Percentiles rank a stretch among this genome's conserved stretches.
Evolutionary conservation across 495 filamentous ascomycete genomes (phyloP).

Genomic region (Lophiotrema nucula): DNA sequence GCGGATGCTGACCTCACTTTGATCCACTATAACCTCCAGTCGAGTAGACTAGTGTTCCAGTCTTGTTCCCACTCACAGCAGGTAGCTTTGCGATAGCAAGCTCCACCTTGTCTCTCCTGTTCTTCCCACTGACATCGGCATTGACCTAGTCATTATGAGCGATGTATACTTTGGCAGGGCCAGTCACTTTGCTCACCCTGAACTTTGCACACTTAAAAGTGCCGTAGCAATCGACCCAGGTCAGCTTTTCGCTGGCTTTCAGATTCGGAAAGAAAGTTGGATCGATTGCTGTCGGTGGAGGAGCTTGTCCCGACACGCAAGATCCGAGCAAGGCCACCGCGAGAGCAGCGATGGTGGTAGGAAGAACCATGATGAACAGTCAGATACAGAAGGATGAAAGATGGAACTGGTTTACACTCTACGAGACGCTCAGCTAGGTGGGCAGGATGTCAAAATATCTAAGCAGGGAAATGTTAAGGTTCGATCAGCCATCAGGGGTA

Average conservation of each 20-base stretch:
- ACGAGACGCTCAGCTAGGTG: too few relatives aligned
- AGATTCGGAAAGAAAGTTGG: conserved; percentile 2
- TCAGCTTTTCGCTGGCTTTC: background rate
- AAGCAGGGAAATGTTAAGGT: too few relatives aligned
- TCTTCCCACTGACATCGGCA: background rate
- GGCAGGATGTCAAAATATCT: too few relatives aligned
- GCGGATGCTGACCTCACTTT: too few relatives aligned
- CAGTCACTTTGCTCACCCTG: background rate
- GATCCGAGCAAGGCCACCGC: background rate
- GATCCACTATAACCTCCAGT: background rate
- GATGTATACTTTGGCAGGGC: background rate
- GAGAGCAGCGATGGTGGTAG: background rate
- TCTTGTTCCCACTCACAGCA: conserved; percentile 1
- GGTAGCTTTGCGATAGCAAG: conserved; percentile 1
- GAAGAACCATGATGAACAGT: too few relatives aligned
- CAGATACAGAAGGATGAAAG: too few relatives aligned
- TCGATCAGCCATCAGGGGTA: too few relatives aligned
- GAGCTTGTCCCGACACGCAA: background rate
- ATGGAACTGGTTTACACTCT: too few relatives aligned
- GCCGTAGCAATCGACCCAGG: conserved; percentile 8
- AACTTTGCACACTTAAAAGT: background rate
- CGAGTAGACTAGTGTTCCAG: background rate
- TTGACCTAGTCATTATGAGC: conserved; percentile 1
- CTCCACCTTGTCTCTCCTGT: conserved; percentile 1
- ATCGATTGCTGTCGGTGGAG: background rate